A percentile compares a stretch with the other conserved stretches of the same genome.
phyloP scores from a whole-genome alignment of 1,284 basidiomycete genomes.

The Anthracocystis walkeri region DNA sequence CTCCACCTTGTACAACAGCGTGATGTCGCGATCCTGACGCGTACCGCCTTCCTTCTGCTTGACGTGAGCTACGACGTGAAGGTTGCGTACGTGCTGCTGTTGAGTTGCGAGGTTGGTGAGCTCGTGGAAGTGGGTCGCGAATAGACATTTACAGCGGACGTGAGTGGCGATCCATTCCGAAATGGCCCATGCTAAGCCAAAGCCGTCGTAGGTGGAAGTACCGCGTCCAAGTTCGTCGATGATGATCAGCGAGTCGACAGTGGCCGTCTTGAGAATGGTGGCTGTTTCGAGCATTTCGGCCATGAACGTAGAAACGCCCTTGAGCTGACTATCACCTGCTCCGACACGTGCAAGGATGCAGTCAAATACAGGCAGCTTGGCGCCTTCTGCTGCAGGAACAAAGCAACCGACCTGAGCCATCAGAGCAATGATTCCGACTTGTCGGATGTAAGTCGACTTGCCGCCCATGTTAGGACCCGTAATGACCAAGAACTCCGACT shows the following conservation, averaged over 20 bases:
- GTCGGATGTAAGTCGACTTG: conserved; percentile 65
- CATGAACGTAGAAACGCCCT: conserved; percentile 99
- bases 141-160: conserved; percentile 81
- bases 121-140: conserved; percentile 99
- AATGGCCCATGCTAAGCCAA: conserved; percentile 98
- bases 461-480: conserved; percentile 72
- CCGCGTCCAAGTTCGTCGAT: conserved; percentile 98
- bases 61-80: conserved; percentile 96
- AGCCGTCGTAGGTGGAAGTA: conserved; percentile 99
- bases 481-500: conserved; percentile 88
- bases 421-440: conserved; percentile 91
- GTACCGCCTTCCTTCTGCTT: conserved; percentile 72
- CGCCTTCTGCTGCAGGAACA: conserved; percentile 78
- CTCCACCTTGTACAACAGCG: conserved; percentile 93
- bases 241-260: conserved; percentile 92
- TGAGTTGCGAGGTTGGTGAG: conserved; percentile 90
- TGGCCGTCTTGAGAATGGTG: conserved; percentile 89
- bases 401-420: conserved; percentile 97
- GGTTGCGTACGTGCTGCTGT: conserved; percentile 87
- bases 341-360: conserved; percentile 96
- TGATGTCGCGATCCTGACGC: conserved; percentile 75
- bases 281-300: conserved; percentile 99
- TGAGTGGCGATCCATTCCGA: conserved; percentile 93
- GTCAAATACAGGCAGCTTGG: conserved; percentile 91
- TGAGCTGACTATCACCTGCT: conserved; percentile 95